Evolutionary conservation across 495 filamentous ascomycete species (phyloP), one percentile per base, ranked within the genome.

Genomic region (Eremomyces bilateralis): DNA sequence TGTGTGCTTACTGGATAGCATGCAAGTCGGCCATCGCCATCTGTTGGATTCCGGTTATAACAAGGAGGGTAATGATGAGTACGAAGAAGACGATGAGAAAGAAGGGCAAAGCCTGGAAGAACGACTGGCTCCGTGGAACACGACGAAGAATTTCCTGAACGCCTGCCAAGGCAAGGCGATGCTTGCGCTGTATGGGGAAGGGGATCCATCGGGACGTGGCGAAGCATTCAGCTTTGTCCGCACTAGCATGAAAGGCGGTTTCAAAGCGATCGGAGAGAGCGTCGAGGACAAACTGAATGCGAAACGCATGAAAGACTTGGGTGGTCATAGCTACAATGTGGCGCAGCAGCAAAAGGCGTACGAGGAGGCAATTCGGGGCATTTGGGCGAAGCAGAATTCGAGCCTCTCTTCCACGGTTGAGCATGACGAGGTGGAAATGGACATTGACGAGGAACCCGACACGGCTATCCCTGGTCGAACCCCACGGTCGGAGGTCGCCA

Each of bases 221-320:
- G 73, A 91, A 37, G 88, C 80, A 2, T 85, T 94, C 59, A 93
- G 76, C 50, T 92, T 94, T 51, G 76, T 99, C 43, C 79, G 83
- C 46, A 93, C 81, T 0, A 90, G 80, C 10, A 99, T 99, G 88
- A 99, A 99, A 53, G 88, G 88, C 31, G 88, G 88, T 2, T 99
- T 88, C 57, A 80, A 90, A 45, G 77, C 82, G 20, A 64, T 81
- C 38, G 78, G 85, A 6, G 81, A 93, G 45, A 85, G 81, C 43
- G 77, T 81, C 2, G 67, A 76, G 25, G 80, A 90, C 32, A 90
- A 80, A 39, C 69, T 91, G 25, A 77, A 80, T 36, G 72, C 71
- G n/a, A 66, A 76, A 41, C 69, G 78, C 42, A 63, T 76, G 37
- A 90, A 91, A 47, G 83, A 88, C 18, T 79, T 84, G 40, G 81